phyloP scores from a whole-genome alignment of 106 monocot genomes.

The Platanthera guangdongensis region DNA sequence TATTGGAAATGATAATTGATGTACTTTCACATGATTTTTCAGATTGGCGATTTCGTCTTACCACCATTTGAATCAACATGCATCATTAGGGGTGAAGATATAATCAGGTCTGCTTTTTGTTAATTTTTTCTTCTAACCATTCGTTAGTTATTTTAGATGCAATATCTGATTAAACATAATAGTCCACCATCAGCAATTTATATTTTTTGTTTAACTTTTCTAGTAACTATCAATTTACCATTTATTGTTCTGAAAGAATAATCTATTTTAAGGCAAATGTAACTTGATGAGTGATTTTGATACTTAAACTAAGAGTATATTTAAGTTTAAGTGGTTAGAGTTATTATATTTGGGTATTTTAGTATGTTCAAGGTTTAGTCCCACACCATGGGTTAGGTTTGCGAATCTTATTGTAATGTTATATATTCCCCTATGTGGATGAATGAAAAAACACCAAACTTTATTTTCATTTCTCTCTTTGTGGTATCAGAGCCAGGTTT shows the following conservation, averaged over 20 bases:
- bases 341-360: too few species aligned
- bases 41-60: slow-evolving; percentile 73
- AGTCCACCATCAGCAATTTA: neutral
- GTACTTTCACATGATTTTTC: slow-evolving; percentile 8
- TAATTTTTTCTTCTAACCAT: neutral
- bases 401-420: too few species aligned
- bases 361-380: too few species aligned
- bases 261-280: neutral
- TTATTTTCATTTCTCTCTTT: too few species aligned
- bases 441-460: too few species aligned
- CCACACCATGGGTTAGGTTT: too few species aligned
- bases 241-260: slow-evolving; percentile 4
- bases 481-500: too few species aligned
- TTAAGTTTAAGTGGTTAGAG: too few species aligned
- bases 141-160: neutral
- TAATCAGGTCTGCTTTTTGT: slow-evolving; percentile 35
- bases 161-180: too few species aligned
- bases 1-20: neutral
- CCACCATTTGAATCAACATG: slow-evolving; percentile 54
- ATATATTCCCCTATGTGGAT: too few species aligned
- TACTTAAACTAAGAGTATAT: neutral
- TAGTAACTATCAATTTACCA: neutral
- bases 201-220: neutral
- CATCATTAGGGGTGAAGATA: slow-evolving; percentile 58
- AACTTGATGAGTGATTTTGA: neutral